Evolutionary conservation across 768 basidiomycete genomes (phyloP), one percentile per base, ranked within the genome.

Genomic region (Lentinula aciculospora): DNA sequence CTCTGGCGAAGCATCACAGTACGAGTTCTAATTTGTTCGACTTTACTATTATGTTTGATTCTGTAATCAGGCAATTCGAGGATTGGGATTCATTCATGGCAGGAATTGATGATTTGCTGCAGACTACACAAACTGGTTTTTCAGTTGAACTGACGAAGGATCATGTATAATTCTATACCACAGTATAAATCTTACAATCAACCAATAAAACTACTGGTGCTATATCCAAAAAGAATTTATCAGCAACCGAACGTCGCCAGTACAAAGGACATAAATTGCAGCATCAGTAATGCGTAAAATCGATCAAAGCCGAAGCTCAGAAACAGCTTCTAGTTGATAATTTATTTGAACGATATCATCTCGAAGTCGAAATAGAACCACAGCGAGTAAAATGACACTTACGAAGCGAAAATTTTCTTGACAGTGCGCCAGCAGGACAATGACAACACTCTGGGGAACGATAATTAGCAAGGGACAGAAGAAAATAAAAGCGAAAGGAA

Each of bases 251-350:
- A n/a, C n/a, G n/a, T n/a, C n/a, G n/a, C n/a, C n/a, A n/a, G n/a
- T n/a, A n/a, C n/a, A n/a, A n/a, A n/a, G n/a, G n/a, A 19, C 25
- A 44, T 6, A 36, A 53, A 23, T 13, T 36, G 1, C n/a, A 36
- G 12, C 17, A 1, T 53, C 36, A 34, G 36, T 21, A 28, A 31
- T 15, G 8, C 15, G n/a, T 29, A 7, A 34, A 36, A 36, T 53
- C 50, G 81, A 83, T 86, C 87, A 81, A 77, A 57, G 84, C 83
- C 79, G 67, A 76, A 77, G 82, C 84, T 89, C 83, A 86, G 82
- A 71, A 89, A 89, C 87, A 89, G 87, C 87, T 88, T 89, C 87
- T 89, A 89, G 87, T 89, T 86, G 86, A 87, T 86, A 74, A 67
- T 80, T 72, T 72, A 76, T 74, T 72, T 64, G 66, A 68, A 60